Evolutionary conservation across 345 rosid species (phyloP), one percentile per base, ranked within the genome.

Genomic region (Murraya paniculata): DNA sequence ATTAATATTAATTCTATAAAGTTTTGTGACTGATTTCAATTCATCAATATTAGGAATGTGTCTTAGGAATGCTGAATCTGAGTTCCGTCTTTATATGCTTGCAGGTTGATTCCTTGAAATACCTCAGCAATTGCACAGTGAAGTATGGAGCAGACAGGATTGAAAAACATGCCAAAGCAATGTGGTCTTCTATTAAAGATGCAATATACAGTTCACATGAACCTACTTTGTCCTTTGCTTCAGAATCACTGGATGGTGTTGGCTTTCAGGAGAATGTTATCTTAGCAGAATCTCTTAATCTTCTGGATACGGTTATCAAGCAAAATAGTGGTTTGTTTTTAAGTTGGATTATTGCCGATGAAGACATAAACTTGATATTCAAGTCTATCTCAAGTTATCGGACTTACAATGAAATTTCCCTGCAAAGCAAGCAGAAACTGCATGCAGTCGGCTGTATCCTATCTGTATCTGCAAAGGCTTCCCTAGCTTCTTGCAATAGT

Each of bases 51-150:
- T 56, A 68, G 38, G 55, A 79, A 50, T 64, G 18, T 53, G 33
- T 55, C 62, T 69, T 79, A 64, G n/a, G 69, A 25, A 18, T 71
- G 33, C 72, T 64, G 41, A 53, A 25, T 35, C 50, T 57, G 57
- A 57, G 71, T 76, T 75, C 58, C 53, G 70, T 61, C 56, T 73
- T 70, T 81, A 9, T 62, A 70, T 79, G 50, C 74, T 74, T 71
- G 39, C 81, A 96, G 99, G 90, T 92, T 81, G 99, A 96, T 85
- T 91, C 99, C 78, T 86, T 96, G 86, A 92, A 85, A 86, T 96
- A 83, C 83, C 90, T 96, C 64, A 75, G 85, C 59, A 72, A 82
- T 81, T 92, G 99, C 84, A 79, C 81, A 0, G 25, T 82, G 62
- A 89, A 86, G 60, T 96, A 91, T 87, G 97, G 97, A 69, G 89